Conservation (phyloP, 2,329 filamentous ascomycete species). For the Bipolaris gigantea region DNA sequence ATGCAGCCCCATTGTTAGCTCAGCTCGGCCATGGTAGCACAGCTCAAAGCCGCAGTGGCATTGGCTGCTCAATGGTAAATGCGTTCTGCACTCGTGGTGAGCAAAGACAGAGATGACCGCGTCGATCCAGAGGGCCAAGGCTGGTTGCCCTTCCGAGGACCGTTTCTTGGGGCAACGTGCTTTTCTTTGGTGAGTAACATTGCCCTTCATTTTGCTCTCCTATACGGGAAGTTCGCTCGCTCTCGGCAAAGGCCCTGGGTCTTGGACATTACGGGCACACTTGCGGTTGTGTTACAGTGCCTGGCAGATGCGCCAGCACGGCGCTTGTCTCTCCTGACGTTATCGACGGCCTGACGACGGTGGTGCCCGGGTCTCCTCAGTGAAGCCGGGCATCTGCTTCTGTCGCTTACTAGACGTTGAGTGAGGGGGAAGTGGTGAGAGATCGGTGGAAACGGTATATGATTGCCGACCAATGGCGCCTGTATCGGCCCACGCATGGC, state of each 20-base stretch:
- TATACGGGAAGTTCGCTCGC: not conserved
- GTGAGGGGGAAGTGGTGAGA: conserved; percentile 11
- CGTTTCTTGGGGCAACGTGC: not conserved
- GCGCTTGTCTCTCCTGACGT: conserved; percentile 13
- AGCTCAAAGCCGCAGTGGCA: conserved; percentile 13
- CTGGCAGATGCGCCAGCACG: conserved; percentile 5
- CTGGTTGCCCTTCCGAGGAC: not conserved
- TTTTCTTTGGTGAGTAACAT: conserved; percentile 1
- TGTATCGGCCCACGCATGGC: conserved; percentile 7
- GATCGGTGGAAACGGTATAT: conserved; percentile 17
- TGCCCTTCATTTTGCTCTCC: conserved; percentile 7
- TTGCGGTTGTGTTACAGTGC: not conserved
- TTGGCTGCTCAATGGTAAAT: conserved; percentile 17
- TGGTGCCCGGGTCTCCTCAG: conserved; percentile 30
- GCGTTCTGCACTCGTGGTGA: conserved; percentile 2
- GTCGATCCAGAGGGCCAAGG: conserved; percentile 1
- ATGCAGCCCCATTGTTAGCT: conserved; percentile 9
- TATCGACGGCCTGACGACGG: conserved; percentile 10
- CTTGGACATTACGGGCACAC: not conserved
- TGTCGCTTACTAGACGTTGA: conserved; percentile 9
- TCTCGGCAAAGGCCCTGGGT: not conserved
- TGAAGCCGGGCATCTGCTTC: conserved; percentile 21
- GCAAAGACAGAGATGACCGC: conserved; percentile 2
- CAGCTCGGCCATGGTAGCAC: conserved; percentile 10
- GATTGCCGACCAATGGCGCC: conserved; percentile 17